Percentiles rank a stretch among this genome's conserved stretches.
Evolutionary conservation across 1,284 basidiomycete species (phyloP).

Genomic region (Sphagnurus paluster): DNA sequence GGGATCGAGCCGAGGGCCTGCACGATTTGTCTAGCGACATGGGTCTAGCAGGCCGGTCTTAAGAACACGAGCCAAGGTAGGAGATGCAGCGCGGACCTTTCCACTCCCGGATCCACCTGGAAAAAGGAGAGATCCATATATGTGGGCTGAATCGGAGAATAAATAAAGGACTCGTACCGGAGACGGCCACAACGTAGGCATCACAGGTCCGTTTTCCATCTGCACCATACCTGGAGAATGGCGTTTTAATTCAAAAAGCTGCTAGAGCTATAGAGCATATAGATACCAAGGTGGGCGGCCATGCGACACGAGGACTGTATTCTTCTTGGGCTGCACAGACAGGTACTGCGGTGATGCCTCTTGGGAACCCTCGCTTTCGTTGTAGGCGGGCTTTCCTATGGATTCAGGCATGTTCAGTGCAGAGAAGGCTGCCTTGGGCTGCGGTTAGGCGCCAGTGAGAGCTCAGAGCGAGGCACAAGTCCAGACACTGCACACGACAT

Average conservation of each 20-base stretch:
- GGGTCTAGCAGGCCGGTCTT: slow-evolving; percentile 56
- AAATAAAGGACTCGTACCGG: slow-evolving; percentile 51
- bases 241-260: slow-evolving; percentile 11
- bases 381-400: slow-evolving; percentile 8
- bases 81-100: slow-evolving; percentile 59
- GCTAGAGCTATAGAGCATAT: slow-evolving; percentile 6
- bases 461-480: not conserved
- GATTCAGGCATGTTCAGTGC: slow-evolving; percentile 23
- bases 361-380: not conserved
- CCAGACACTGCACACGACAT: slow-evolving; percentile 7
- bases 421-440: too few species aligned
- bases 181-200: slow-evolving; percentile 93
- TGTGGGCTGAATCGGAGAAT: slow-evolving; percentile 4
- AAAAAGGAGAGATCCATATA: slow-evolving; percentile 2
- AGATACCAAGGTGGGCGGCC: slow-evolving; percentile 79
- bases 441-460: too few species aligned
- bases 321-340: slow-evolving; percentile 56
- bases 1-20: slow-evolving; percentile 82
- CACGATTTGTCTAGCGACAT: slow-evolving; percentile 89
- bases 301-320: slow-evolving; percentile 81
- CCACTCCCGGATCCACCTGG: slow-evolving; percentile 90
- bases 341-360: slow-evolving; percentile 16
- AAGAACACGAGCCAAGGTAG: slow-evolving; percentile 8
- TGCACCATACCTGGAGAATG: slow-evolving; percentile 63
- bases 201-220: slow-evolving; percentile 67